Conservation (phyloP, 163 green algal species). For the Scenedesmus sp. region DNA sequence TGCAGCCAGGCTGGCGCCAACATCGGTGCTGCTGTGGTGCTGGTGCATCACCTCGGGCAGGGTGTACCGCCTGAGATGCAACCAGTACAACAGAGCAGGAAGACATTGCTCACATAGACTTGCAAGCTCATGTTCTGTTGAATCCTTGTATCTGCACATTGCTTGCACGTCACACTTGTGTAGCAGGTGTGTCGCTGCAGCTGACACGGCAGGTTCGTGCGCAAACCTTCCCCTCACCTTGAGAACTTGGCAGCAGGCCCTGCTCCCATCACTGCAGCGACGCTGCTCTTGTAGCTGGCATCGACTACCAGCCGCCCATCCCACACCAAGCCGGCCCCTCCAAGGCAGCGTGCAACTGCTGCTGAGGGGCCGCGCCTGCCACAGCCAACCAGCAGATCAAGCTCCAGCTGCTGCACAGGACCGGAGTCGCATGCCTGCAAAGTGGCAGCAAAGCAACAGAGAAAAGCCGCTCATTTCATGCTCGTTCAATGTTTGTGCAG, state of each 20-base stretch:
- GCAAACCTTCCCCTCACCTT: background rate
- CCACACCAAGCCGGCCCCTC: slow-evolving; percentile 70
- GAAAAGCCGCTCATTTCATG: too few relatives aligned
- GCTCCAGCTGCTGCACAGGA: slow-evolving; percentile 42
- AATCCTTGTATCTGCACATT: background rate
- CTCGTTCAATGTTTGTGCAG: too few relatives aligned
- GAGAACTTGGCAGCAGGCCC: slow-evolving; percentile 76
- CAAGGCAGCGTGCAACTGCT: slow-evolving; percentile 66
- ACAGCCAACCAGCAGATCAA: slow-evolving; percentile 75
- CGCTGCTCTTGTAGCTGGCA: slow-evolving; percentile 69
- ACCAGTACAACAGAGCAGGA: background rate
- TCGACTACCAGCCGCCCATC: slow-evolving; percentile 83
- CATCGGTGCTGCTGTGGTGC: slow-evolving; percentile 72
- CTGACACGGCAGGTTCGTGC: too few relatives aligned
- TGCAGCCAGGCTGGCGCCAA: slow-evolving; percentile 61
- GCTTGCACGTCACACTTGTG: background rate
- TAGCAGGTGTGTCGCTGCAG: too few relatives aligned
- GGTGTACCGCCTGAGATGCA: slow-evolving; percentile 27
- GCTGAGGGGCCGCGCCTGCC: slow-evolving; percentile 47
- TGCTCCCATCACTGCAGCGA: slow-evolving; percentile 70
- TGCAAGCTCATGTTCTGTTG: background rate
- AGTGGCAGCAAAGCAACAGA: background rate
- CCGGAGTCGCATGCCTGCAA: slow-evolving; percentile 13
- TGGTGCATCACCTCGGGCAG: slow-evolving; percentile 59
- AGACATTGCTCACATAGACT: background rate